A percentile compares a stretch with the other conserved stretches of the same genome.
These are phyloP conservation scores for Phytophthora melonis DNA, from an alignment of 352 stramenopile genomes.

Conservation along the genomic window DNA sequence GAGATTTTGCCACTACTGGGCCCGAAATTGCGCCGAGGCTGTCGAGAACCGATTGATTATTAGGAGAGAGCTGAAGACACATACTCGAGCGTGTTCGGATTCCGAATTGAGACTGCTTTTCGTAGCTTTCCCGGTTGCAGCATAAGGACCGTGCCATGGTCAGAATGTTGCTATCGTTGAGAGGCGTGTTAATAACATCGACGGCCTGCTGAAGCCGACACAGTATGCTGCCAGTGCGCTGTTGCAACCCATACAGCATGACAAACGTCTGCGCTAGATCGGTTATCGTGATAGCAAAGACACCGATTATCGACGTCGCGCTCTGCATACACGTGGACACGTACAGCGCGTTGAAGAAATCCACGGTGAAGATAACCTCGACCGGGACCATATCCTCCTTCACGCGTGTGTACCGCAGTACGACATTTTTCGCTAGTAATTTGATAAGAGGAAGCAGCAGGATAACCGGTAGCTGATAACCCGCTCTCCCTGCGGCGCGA, in stretches of 20 bases:
- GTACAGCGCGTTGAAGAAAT: slow-evolving; percentile 45
- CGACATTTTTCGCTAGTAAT: slow-evolving; percentile 31
- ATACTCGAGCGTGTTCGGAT: background rate
- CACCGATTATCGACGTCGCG: slow-evolving; percentile 27
- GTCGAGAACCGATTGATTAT: background rate
- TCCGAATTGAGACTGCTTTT: background rate
- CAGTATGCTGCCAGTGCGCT: background rate
- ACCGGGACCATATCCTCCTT: background rate
- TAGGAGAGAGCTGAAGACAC: background rate
- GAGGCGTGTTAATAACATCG: background rate
- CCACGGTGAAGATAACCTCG: slow-evolving; percentile 40
- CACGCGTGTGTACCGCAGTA: background rate
- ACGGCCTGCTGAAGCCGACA: background rate
- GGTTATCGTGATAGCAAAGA: slow-evolving; percentile 18
- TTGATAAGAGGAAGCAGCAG: slow-evolving; percentile 34
- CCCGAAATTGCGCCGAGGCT: background rate
- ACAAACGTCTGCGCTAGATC: slow-evolving; percentile 9
- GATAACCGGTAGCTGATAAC: slow-evolving; percentile 8
- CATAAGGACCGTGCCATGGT: background rate
- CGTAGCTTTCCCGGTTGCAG: background rate
- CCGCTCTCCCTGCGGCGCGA: background rate
- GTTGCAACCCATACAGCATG: slow-evolving; percentile 10
- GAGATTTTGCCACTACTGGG: background rate
- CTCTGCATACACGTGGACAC: slow-evolving; percentile 43
- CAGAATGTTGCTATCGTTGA: background rate